Conservation (phyloP, 1,139 yeast species). For the Geotrichum australiense region DNA sequence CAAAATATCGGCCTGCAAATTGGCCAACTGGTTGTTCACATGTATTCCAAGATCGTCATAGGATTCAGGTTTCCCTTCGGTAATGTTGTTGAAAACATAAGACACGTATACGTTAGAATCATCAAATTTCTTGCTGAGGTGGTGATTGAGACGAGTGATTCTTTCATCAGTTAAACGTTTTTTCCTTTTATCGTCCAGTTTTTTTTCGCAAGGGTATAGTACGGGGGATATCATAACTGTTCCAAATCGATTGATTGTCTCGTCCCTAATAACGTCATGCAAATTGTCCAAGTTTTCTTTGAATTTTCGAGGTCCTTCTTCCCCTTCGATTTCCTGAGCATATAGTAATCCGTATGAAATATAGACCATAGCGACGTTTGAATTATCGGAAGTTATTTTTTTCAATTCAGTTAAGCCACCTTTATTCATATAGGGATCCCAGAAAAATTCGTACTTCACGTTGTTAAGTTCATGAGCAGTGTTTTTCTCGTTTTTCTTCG, state of each 20-base stretch:
- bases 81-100: slow-evolving; percentile 20
- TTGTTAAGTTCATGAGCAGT: slow-evolving; percentile 15
- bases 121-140: slow-evolving; percentile 14
- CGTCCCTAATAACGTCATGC: slow-evolving; percentile 5
- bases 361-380: slow-evolving; percentile 19
- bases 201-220: slow-evolving; percentile 17
- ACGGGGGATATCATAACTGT: slow-evolving; percentile 17
- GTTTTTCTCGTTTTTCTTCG: slow-evolving; percentile 18
- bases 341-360: slow-evolving; percentile 22
- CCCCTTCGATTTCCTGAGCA: slow-evolving; percentile 19
- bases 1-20: slow-evolving; percentile 21
- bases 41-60: slow-evolving; percentile 20
- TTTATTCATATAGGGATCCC: slow-evolving; percentile 25
- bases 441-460: slow-evolving; percentile 20
- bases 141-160: slow-evolving; percentile 18
- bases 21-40: slow-evolving; percentile 18
- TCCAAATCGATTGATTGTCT: slow-evolving; percentile 12
- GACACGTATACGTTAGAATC: slow-evolving; percentile 20
- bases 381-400: slow-evolving; percentile 10
- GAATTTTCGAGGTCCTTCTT: slow-evolving; percentile 17
- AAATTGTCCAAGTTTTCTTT: slow-evolving; percentile 17
- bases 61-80: slow-evolving; percentile 15
- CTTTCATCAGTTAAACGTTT: slow-evolving; percentile 15
- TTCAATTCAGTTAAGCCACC: slow-evolving; percentile 17
- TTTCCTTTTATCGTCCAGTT: slow-evolving; percentile 18